Conservation (phyloP, 2,329 filamentous ascomycete species). For the Thielaviopsis populi region DNA sequence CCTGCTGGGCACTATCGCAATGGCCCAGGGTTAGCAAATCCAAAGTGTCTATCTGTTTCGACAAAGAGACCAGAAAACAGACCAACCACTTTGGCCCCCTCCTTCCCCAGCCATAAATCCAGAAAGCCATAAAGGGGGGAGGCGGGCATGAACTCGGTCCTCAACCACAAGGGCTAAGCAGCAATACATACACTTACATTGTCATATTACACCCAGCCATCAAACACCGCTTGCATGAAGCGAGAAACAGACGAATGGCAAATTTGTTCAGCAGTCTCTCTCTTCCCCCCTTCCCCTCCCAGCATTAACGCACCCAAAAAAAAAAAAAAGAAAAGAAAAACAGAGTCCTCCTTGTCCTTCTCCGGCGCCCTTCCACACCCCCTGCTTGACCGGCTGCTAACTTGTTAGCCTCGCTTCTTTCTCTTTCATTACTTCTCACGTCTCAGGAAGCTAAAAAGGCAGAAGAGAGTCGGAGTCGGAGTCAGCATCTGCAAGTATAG, state of each 20-base stretch:
- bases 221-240: slow-evolving; percentile 2
- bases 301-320: too few relatives aligned
- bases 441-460: too few relatives aligned
- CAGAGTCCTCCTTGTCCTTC: too few relatives aligned
- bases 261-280: not conserved
- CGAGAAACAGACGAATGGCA: slow-evolving; percentile 1
- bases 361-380: not conserved
- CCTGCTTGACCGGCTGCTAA: not conserved
- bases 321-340: too few relatives aligned
- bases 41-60: too few relatives aligned
- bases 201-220: not conserved
- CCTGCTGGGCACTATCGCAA: too few relatives aligned
- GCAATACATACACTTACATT: not conserved
- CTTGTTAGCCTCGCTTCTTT: not conserved
- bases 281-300: too few relatives aligned
- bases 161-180: not conserved
- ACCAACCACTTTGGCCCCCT: not conserved
- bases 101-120: not conserved
- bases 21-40: too few relatives aligned
- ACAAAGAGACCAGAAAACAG: not conserved
- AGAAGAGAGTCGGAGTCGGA: not conserved
- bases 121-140: not conserved
- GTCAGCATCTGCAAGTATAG: not conserved
- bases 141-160: not conserved
- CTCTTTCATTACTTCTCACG: too few relatives aligned